Evolutionary conservation across 2,329 filamentous ascomycete species (phyloP).

Genomic region (Knufia petricola): DNA sequence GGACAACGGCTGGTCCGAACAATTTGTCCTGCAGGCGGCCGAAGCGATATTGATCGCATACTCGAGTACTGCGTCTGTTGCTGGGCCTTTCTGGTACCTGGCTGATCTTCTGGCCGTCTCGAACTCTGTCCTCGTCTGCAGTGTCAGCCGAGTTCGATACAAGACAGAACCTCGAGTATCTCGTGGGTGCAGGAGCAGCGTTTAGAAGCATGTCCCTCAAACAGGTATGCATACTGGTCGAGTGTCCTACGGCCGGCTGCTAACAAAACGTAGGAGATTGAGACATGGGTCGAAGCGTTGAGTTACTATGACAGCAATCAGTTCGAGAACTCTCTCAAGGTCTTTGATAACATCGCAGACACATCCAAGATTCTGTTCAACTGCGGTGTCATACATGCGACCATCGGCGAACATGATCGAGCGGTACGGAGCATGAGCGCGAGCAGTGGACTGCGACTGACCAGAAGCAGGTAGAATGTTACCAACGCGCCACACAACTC

Average conservation of each 20-base stretch:
- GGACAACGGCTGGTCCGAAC: not conserved
- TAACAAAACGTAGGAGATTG: slow-evolving; percentile 67
- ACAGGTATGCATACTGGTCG: slow-evolving; percentile 19
- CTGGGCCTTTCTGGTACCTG: not conserved
- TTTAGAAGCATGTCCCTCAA: slow-evolving; percentile 25
- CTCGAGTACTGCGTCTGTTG: slow-evolving; percentile 4
- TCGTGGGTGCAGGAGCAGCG: slow-evolving; percentile 8
- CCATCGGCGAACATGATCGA: slow-evolving; percentile 87
- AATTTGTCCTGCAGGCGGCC: not conserved
- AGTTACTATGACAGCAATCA: slow-evolving; percentile 93
- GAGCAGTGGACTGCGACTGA: slow-evolving; percentile 12
- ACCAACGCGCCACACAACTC: slow-evolving; percentile 78
- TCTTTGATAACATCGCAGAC: slow-evolving; percentile 80
- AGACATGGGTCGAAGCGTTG: slow-evolving; percentile 92
- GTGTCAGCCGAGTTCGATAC: not conserved
- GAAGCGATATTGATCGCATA: slow-evolving; percentile 9
- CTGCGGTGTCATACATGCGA: slow-evolving; percentile 94
- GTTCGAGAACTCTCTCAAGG: slow-evolving; percentile 76
- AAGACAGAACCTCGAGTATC: slow-evolving; percentile 8
- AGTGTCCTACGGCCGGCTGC: not conserved
- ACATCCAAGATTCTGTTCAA: slow-evolving; percentile 99
- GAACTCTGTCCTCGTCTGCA: not conserved
- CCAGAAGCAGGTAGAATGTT: slow-evolving; percentile 68
- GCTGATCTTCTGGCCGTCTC: not conserved
- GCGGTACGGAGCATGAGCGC: slow-evolving; percentile 53